phyloP scores from a whole-genome alignment of 2,329 filamentous ascomycete species.

The Lasiodiplodia gonubiensis region DNA sequence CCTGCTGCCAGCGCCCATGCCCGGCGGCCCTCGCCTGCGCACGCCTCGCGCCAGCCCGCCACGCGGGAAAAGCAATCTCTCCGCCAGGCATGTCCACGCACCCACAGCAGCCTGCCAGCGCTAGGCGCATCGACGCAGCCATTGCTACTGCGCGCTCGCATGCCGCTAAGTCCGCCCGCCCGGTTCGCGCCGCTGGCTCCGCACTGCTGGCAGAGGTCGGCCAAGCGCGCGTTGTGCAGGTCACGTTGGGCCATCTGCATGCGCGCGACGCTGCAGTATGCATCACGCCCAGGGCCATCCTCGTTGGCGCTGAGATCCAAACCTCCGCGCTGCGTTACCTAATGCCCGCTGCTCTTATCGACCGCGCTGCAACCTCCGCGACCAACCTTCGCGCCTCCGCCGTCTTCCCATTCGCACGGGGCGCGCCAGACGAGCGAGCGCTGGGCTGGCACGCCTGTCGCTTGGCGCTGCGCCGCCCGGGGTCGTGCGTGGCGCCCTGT shows the following conservation, averaged over 20 bases:
- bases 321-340: constrained; percentile 21
- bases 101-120: background rate
- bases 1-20: background rate
- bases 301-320: constrained; percentile 11
- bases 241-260: constrained; percentile 22
- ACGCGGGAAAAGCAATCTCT: constrained; percentile 22
- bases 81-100: constrained; percentile 2
- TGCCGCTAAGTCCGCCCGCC: background rate
- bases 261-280: constrained; percentile 22
- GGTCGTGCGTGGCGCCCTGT: constrained; percentile 2
- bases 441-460: constrained; percentile 12
- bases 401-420: constrained; percentile 24
- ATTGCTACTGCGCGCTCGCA: constrained; percentile 7
- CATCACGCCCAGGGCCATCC: constrained; percentile 18
- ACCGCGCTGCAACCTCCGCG: constrained; percentile 5
- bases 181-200: constrained; percentile 9
- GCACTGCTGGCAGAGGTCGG: constrained; percentile 6
- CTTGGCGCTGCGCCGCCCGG: constrained; percentile 20
- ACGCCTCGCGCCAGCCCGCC: constrained; percentile 20
- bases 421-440: constrained; percentile 3
- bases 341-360: constrained; percentile 22
- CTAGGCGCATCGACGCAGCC: constrained; percentile 1
- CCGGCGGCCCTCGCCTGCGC: constrained; percentile 4
- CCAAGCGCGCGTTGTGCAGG: constrained; percentile 19
- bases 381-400: constrained; percentile 7